A percentile compares a stretch with the other conserved stretches of the same genome.
Conservation (phyloP, 441 rosid genomes). For the Capsella rubella region DNA sequence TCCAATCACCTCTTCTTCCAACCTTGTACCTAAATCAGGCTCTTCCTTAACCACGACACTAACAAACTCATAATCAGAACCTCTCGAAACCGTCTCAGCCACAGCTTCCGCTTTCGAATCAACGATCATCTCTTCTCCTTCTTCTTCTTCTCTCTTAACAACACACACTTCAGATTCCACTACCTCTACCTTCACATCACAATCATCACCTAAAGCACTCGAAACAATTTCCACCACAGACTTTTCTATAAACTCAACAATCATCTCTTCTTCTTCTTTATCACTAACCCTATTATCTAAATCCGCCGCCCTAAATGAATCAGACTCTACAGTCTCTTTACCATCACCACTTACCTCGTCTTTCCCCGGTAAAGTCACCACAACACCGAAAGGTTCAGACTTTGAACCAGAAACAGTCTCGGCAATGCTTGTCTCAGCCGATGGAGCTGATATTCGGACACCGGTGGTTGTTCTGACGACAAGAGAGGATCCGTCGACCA, state of each 20-base stretch:
- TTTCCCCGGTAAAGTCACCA: not conserved
- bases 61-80: not conserved
- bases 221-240: constrained; percentile 22
- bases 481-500: not conserved
- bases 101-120: constrained; percentile 2
- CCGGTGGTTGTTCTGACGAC: constrained; percentile 47
- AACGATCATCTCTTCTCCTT: not conserved
- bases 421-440: constrained; percentile 11
- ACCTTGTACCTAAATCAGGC: constrained; percentile 11
- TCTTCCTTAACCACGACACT: constrained; percentile 40
- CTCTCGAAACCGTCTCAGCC: constrained; percentile 14
- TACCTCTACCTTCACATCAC: constrained; percentile 13
- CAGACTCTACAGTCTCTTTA: constrained; percentile 23
- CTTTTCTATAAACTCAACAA: not conserved
- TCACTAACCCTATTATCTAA: not conserved
- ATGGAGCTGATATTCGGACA: constrained; percentile 45
- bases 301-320: not conserved
- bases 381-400: constrained; percentile 2
- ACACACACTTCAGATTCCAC: constrained; percentile 14
- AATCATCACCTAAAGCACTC: not conserved
- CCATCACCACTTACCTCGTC: constrained; percentile 24
- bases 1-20: constrained; percentile 8
- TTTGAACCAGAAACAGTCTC: not conserved
- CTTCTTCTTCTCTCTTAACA: constrained; percentile 3
- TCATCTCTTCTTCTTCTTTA: not conserved